Conservation (phyloP, 257 asterid genomes). For the Nicotiana attenuata region DNA sequence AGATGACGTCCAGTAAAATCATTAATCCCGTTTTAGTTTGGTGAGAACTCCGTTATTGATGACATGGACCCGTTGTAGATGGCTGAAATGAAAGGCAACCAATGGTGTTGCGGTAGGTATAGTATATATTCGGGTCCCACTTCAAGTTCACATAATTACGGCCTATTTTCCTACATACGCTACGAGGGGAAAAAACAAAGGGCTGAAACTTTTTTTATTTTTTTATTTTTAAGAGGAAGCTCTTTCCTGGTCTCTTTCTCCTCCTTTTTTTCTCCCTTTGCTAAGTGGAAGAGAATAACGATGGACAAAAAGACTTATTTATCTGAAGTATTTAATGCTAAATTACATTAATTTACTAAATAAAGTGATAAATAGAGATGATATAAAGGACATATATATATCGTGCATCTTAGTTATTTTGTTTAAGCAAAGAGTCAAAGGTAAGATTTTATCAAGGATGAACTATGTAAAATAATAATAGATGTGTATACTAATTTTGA, state of each 20-base stretch:
- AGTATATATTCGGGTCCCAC: conserved; percentile 25
- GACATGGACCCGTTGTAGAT: conserved; percentile 6
- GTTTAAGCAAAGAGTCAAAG: neutral
- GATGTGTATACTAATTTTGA: neutral
- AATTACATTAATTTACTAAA: no score
- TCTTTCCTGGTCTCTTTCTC: no score
- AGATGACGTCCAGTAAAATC: neutral
- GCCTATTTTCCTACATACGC: neutral
- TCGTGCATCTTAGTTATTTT: no score
- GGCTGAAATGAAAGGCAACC: conserved; percentile 42
- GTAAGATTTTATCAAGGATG: neutral
- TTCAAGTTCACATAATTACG: conserved; percentile 15
- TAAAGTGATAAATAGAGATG: neutral
- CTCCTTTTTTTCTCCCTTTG: no score
- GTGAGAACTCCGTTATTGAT: conserved; percentile 8
- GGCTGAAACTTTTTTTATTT: no score
- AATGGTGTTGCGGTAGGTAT: conserved; percentile 45
- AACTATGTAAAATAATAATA: neutral
- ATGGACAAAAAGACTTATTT: no score
- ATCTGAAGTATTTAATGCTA: no score
- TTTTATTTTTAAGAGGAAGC: no score
- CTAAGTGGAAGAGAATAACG: no score
- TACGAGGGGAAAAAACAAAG: neutral
- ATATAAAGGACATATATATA: no score
- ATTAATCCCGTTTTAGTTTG: neutral